phyloP scores from a whole-genome alignment of 306 rosid species.

The Clitoria ternatea region DNA sequence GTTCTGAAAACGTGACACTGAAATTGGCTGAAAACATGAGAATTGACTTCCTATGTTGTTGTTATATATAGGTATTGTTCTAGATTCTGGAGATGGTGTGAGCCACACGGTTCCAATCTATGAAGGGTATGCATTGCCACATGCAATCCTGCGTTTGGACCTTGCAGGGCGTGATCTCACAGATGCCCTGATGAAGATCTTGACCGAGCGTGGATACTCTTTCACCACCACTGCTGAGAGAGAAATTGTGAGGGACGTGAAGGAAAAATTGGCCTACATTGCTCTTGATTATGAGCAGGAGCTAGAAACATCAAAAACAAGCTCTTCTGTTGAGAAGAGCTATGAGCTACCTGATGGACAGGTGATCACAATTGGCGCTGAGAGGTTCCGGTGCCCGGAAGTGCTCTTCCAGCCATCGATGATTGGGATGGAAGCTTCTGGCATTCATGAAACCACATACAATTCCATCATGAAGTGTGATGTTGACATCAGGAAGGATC shows the following conservation, averaged over 20 bases:
- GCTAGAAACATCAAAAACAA: conserved; percentile 79
- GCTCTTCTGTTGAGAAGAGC: conserved; percentile 92
- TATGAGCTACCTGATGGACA: conserved; percentile 97
- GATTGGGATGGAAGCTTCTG: conserved; percentile 96
- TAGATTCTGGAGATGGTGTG: conserved; percentile 97
- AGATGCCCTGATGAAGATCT: conserved; percentile 87
- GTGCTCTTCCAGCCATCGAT: conserved; percentile 98
- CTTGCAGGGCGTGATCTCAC: conserved; percentile 99
- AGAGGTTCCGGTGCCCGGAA: conserved; percentile 95
- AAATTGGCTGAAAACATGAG: not conserved
- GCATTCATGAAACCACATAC: conserved; percentile 94
- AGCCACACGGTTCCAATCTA: conserved; percentile 98
- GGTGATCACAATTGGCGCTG: conserved; percentile 91
- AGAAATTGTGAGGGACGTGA: conserved; percentile 93
- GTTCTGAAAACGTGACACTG: not conserved
- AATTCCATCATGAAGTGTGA: conserved; percentile 99
- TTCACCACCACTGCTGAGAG: conserved; percentile 96
- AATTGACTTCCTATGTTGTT: not conserved
- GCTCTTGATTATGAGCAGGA: conserved; percentile 96
- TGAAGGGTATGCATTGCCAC: conserved; percentile 97
- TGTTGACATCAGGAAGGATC: conserved; percentile 95
- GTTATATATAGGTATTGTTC: conserved; percentile 68
- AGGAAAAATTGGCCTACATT: conserved; percentile 86
- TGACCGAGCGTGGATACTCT: conserved; percentile 99
- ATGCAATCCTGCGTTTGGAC: conserved; percentile 95